Evolutionary conservation across 768 basidiomycete species (phyloP).

Genomic region (Pleurotus giganteus): DNA sequence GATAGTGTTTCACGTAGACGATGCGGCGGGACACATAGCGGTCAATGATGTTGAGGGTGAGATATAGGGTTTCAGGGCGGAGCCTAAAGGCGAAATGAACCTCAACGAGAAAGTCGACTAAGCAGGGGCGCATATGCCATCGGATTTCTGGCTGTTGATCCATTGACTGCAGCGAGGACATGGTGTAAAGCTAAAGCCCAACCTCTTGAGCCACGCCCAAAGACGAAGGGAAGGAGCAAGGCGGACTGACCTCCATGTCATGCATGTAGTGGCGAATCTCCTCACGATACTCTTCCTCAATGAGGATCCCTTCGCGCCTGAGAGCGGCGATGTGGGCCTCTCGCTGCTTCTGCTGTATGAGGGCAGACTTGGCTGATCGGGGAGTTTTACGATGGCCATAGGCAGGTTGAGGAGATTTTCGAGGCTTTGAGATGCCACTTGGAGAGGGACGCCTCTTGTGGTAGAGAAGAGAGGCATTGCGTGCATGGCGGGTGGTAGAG

Average conservation of each 20-base stretch:
- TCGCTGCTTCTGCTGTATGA: constrained; percentile 64
- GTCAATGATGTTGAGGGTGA: constrained; percentile 98
- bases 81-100: constrained; percentile 97
- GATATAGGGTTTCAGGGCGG: constrained; percentile 97
- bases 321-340: constrained; percentile 67
- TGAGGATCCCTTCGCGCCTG: constrained; percentile 69
- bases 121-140: constrained; percentile 99
- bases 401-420: constrained; percentile 52
- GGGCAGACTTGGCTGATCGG: constrained; percentile 58
- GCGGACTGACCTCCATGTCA: constrained; percentile 89
- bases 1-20: constrained; percentile 99
- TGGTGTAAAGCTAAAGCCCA: constrained; percentile 65
- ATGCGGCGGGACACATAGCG: constrained; percentile 98
- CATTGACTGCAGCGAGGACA: constrained; percentile 94
- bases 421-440: constrained; percentile 68
- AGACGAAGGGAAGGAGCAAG: constrained; percentile 11
- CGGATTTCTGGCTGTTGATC: constrained; percentile 98
- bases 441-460: constrained; percentile 87
- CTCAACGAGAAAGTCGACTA: constrained; percentile 98
- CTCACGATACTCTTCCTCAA: constrained; percentile 94
- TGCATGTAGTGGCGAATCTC: constrained; percentile 95
- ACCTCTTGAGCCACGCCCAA: constrained; percentile 16
- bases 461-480: constrained; percentile 59
- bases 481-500: constrained; percentile 56
- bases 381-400: constrained; percentile 62